phyloP scores from a whole-genome alignment of 495 filamentous ascomycete species.

The Penicillium ucsense region DNA sequence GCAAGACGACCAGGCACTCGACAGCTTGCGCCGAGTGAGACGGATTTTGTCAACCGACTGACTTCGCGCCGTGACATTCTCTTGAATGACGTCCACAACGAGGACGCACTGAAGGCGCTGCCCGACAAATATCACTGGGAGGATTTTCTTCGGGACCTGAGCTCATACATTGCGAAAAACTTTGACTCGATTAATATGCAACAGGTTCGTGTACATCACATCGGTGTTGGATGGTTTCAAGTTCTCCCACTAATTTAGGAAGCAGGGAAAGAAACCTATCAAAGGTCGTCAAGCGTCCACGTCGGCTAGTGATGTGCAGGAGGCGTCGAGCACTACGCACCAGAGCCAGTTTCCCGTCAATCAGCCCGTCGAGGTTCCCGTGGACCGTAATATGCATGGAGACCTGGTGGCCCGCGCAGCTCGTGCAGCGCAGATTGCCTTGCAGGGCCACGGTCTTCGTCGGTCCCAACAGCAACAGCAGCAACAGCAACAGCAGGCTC shows the following conservation, averaged over 20 bases:
- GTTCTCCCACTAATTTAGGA: conserved; percentile 9
- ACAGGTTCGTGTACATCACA: conserved; percentile 26
- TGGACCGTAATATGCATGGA: conserved; percentile 39
- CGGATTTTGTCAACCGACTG: conserved; percentile 59
- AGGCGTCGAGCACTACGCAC: conserved; percentile 29
- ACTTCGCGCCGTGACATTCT: conserved; percentile 58
- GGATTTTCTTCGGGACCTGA: conserved; percentile 66
- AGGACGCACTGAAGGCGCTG: conserved; percentile 51
- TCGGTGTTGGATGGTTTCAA: not conserved
- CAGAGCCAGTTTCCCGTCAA: conserved; percentile 38
- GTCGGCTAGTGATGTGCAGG: conserved; percentile 32
- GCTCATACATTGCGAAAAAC: conserved; percentile 65
- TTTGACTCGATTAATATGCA: conserved; percentile 52
- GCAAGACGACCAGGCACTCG: conserved; percentile 54
- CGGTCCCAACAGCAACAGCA: conserved; percentile 36
- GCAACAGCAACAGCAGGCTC: conserved; percentile 17
- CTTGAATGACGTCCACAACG: conserved; percentile 49
- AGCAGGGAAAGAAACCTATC: conserved; percentile 30
- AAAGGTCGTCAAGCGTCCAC: conserved; percentile 37
- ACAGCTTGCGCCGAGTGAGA: conserved; percentile 58
- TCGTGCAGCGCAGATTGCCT: conserved; percentile 43
- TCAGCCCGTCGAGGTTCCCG: conserved; percentile 31
- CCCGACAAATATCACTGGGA: conserved; percentile 73
- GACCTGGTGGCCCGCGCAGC: conserved; percentile 44
- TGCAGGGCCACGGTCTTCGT: conserved; percentile 38